Conservation (phyloP, 2,329 filamentous ascomycete species). For the Lasiodiplodia theobromae region DNA sequence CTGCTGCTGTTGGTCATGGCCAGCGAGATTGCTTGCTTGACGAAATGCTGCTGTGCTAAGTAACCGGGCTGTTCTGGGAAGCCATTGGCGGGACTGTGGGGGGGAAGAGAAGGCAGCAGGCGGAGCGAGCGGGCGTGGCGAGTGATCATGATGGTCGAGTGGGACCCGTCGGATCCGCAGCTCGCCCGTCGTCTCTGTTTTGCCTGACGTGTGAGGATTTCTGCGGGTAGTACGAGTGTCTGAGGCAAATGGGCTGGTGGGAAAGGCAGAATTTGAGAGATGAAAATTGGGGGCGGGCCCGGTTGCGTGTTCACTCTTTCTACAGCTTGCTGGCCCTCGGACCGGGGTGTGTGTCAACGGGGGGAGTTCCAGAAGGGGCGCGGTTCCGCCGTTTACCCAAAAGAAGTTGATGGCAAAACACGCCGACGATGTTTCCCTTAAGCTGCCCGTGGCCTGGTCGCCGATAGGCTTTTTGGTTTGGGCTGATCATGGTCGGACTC, state of each 20-base stretch:
- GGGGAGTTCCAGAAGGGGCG: slow-evolving; percentile 21
- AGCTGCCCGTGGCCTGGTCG: background rate
- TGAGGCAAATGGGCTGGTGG: slow-evolving; percentile 12
- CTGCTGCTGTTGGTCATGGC: slow-evolving; percentile 2
- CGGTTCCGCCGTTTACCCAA: slow-evolving; percentile 6
- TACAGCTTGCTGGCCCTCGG: background rate
- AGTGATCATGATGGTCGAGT: slow-evolving; percentile 14
- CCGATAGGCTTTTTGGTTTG: slow-evolving; percentile 23
- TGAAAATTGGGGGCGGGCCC: slow-evolving; percentile 21
- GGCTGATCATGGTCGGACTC: slow-evolving; percentile 11
- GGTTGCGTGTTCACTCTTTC: slow-evolving; percentile 18
- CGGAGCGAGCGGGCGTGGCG: slow-evolving; percentile 5
- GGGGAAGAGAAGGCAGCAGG: slow-evolving; percentile 1
- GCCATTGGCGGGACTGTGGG: background rate
- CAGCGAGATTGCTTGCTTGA: background rate
- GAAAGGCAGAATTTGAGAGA: slow-evolving; percentile 14
- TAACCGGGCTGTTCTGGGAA: background rate
- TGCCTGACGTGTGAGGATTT: slow-evolving; percentile 1
- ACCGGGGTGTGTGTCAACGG: slow-evolving; percentile 7
- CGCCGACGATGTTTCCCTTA: slow-evolving; percentile 3
- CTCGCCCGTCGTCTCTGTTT: background rate
- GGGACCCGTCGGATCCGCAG: slow-evolving; percentile 11
- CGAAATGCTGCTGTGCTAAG: slow-evolving; percentile 10
- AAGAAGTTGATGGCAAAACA: background rate
- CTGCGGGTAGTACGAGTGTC: background rate